A percentile compares a stretch with the other conserved stretches of the same genome.
These are phyloP conservation scores for Candida boleticola DNA, from an alignment of 805 yeast genomes.

Conservation along the genomic window DNA sequence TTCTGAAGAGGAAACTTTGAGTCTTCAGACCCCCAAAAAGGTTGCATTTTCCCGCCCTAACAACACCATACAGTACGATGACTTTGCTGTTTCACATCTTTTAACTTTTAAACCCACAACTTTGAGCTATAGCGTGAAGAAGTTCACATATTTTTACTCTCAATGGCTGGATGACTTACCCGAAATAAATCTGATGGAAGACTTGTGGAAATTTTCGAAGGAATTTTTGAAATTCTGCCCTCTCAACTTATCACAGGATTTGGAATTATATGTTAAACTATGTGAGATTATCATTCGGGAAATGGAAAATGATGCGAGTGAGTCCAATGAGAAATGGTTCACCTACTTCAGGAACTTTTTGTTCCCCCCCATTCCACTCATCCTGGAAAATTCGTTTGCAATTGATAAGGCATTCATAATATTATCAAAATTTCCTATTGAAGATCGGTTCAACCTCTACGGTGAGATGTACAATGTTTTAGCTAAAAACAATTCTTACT, in stretches of 20 bases:
- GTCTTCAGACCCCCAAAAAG: slow-evolving; percentile 20
- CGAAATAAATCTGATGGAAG: slow-evolving; percentile 33
- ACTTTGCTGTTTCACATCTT: slow-evolving; percentile 13
- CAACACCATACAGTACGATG: slow-evolving; percentile 28
- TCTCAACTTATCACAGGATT: slow-evolving; percentile 47
- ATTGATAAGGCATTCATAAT: slow-evolving; percentile 59
- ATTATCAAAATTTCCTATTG: slow-evolving; percentile 52
- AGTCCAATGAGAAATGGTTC: slow-evolving; percentile 42
- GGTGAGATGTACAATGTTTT: slow-evolving; percentile 68
- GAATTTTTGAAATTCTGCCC: slow-evolving; percentile 55
- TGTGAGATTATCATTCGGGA: slow-evolving; percentile 56
- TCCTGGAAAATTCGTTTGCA: slow-evolving; percentile 56
- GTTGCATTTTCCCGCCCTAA: slow-evolving; percentile 23
- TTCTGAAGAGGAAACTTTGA: slow-evolving; percentile 12
- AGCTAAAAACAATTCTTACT: slow-evolving; percentile 52
- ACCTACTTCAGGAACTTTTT: slow-evolving; percentile 63
- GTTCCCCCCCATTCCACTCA: slow-evolving; percentile 57
- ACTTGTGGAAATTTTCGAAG: slow-evolving; percentile 46
- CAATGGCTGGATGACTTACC: slow-evolving; percentile 50
- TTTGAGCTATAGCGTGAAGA: slow-evolving; percentile 20
- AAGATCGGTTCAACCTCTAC: slow-evolving; percentile 70
- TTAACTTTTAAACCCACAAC: slow-evolving; percentile 32
- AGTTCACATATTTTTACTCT: slow-evolving; percentile 40
- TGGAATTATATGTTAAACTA: slow-evolving; percentile 52
- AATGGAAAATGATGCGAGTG: slow-evolving; percentile 20